Conservation (phyloP, 2,329 filamentous ascomycete genomes). For the Xylaria sp. region DNA sequence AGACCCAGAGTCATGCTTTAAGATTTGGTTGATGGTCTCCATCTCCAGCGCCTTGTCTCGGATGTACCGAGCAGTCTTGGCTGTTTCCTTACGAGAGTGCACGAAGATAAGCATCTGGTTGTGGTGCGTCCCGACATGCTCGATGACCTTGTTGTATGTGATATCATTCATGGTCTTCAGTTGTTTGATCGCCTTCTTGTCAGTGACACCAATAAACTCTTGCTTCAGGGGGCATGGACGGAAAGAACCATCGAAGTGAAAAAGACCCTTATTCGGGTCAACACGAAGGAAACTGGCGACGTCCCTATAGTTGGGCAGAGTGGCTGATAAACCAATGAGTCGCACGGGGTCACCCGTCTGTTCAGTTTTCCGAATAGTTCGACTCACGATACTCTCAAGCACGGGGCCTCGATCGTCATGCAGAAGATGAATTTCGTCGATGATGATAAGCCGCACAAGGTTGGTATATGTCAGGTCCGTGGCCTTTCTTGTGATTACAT, state of each 20-base stretch:
- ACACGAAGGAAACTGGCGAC: constrained; percentile 93
- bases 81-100: constrained; percentile 95
- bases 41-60: constrained; percentile 94
- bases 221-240: constrained; percentile 91
- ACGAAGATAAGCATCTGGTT: constrained; percentile 99
- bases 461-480: constrained; percentile 96
- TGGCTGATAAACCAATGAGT: constrained; percentile 87
- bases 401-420: constrained; percentile 97
- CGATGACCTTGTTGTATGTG: constrained; percentile 93
- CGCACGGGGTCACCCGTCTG: constrained; percentile 92
- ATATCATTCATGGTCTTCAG: constrained; percentile 99
- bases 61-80: constrained; percentile 94
- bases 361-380: constrained; percentile 87
- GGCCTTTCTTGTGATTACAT: constrained; percentile 96
- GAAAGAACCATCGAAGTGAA: constrained; percentile 94
- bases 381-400: constrained; percentile 90
- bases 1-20: constrained; percentile 87
- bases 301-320: constrained; percentile 91
- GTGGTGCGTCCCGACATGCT: constrained; percentile 85
- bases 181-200: constrained; percentile 98
- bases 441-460: constrained; percentile 90
- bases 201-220: constrained; percentile 95
- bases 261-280: constrained; percentile 76
- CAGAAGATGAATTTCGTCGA: constrained; percentile 95
- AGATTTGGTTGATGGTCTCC: constrained; percentile 93